A percentile compares a stretch with the other conserved stretches of the same genome.
These are phyloP conservation scores for Shiraia sp. DNA, from an alignment of 2,329 filamentous ascomycete genomes.

Conservation along the genomic window DNA sequence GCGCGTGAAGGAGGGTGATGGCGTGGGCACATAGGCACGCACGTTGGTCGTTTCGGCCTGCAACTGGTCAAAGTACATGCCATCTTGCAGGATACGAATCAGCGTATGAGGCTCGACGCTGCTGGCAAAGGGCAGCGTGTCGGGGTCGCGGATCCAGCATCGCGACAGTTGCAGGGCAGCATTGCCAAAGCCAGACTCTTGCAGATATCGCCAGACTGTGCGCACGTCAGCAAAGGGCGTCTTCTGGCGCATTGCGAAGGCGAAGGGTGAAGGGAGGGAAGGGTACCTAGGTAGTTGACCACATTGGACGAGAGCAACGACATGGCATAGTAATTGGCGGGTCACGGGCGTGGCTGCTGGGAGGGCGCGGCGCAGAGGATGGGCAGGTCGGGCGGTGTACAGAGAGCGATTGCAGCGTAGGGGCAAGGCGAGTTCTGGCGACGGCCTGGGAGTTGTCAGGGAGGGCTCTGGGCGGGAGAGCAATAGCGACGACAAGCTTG, in stretches of 20 bases:
- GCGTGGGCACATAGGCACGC: constrained; percentile 12
- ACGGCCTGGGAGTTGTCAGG: too few relatives aligned
- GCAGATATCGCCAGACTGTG: constrained; percentile 63
- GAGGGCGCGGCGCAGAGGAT: neutral
- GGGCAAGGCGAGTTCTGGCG: too few relatives aligned
- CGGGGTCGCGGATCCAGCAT: constrained; percentile 66
- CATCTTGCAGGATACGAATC: constrained; percentile 66
- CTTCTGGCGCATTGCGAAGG: constrained; percentile 2
- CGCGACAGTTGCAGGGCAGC: constrained; percentile 63
- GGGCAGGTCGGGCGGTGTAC: too few relatives aligned
- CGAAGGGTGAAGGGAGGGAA: constrained; percentile 3
- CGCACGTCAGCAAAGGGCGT: constrained; percentile 9
- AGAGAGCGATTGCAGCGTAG: too few relatives aligned
- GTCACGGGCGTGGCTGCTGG: neutral
- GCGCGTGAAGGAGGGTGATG: constrained; percentile 1
- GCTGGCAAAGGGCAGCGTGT: constrained; percentile 63
- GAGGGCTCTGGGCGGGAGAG: too few relatives aligned
- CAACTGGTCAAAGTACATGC: constrained; percentile 55
- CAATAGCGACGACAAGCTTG: too few relatives aligned
- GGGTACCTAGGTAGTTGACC: constrained; percentile 63
- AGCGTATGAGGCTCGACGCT: constrained; percentile 63
- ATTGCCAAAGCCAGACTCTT: constrained; percentile 55
- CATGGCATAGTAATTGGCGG: constrained; percentile 45
- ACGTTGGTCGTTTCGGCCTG: constrained; percentile 43
- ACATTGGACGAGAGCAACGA: constrained; percentile 60